Evolutionary conservation across 2,329 filamentous ascomycete genomes (phyloP).

Genomic region (Ophiostoma himal-ulmi): DNA sequence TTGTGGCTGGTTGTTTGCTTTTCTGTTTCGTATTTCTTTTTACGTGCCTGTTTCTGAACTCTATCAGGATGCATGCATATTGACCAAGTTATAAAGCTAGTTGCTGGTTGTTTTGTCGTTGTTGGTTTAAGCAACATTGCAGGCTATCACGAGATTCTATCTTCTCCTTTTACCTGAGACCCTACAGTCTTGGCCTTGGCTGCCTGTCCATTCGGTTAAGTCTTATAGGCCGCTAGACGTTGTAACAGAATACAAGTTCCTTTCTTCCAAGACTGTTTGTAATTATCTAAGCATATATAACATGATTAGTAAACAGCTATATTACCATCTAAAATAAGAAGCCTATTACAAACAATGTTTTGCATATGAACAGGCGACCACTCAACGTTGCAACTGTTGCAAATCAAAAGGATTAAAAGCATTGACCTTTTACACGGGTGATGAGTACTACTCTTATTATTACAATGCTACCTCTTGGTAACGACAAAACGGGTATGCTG

Average conservation of each 20-base stretch:
- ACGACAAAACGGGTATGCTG: neutral
- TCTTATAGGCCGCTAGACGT: neutral
- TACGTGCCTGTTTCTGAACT: neutral
- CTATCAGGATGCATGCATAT: no score
- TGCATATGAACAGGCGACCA: neutral
- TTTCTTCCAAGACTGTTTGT: neutral
- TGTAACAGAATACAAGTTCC: neutral
- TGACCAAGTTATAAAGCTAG: no score
- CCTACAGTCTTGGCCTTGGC: neutral
- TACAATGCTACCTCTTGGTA: neutral
- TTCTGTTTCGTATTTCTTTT: neutral
- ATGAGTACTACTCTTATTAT: neutral
- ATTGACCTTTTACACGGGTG: neutral
- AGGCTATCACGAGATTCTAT: neutral
- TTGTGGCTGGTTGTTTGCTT: neutral
- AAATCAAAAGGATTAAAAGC: neutral
- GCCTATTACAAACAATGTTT: neutral
- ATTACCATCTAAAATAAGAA: no score
- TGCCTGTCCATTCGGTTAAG: neutral
- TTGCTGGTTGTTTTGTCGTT: no score
- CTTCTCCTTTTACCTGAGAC: neutral
- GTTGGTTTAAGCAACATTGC: neutral
- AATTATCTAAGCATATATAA: neutral
- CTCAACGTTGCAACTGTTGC: neutral
- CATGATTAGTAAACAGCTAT: neutral